These are phyloP conservation scores for Pulveroboletus ravenelii DNA, from an alignment of 768 basidiomycete genomes.

Conservation along the genomic window DNA sequence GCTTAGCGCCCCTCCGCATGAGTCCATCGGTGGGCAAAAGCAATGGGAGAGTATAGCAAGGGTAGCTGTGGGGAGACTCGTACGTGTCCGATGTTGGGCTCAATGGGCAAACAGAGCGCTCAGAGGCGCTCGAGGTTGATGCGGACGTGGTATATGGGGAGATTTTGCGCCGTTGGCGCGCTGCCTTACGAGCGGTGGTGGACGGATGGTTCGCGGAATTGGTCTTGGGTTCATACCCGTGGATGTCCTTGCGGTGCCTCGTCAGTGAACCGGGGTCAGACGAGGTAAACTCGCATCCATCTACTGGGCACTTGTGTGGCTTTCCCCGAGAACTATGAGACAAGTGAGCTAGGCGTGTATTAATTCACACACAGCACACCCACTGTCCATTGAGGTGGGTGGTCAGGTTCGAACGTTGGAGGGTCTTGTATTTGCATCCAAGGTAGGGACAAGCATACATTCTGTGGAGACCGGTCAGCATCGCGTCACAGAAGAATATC, in stretches of 20 bases:
- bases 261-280: conserved; percentile 23
- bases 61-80: not conserved
- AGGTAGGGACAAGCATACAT: conserved; percentile 20
- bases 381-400: conserved; percentile 30
- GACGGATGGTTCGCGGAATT: not conserved
- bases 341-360: not conserved
- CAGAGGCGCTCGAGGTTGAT: not conserved
- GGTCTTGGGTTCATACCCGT: conserved; percentile 16
- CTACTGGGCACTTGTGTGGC: conserved; percentile 13
- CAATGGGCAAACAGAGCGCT: not conserved
- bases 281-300: conserved; percentile 10
- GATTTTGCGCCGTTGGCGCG: not conserved
- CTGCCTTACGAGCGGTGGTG: not conserved
- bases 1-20: not conserved
- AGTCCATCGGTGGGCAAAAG: not conserved
- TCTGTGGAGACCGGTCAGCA: conserved; percentile 13
- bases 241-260: conserved; percentile 16
- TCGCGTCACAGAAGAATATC: not conserved
- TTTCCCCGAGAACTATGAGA: conserved; percentile 9
- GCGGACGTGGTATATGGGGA: conserved; percentile 4
- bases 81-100: not conserved
- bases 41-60: not conserved
- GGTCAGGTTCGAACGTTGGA: conserved; percentile 27
- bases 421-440: conserved; percentile 18
- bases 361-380: conserved; percentile 4